phyloP scores from a whole-genome alignment of 345 rosid species.

The Hypericum androsaemum region DNA sequence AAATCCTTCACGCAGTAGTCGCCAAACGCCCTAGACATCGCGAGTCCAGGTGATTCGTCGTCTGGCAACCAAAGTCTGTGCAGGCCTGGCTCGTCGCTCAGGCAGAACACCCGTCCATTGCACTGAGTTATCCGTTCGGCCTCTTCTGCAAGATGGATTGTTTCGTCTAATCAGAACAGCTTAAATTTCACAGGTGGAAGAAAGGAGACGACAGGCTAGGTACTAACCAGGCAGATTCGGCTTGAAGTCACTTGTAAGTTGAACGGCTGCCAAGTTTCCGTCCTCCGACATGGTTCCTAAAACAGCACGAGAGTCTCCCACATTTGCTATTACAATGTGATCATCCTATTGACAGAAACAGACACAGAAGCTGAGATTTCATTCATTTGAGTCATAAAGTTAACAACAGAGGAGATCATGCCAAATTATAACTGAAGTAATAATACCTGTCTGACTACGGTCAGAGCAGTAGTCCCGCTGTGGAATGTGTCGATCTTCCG shows the following conservation, averaged over 20 bases:
- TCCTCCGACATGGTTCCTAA: slow-evolving; percentile 68
- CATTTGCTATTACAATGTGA: slow-evolving; percentile 51
- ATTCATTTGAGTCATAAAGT: slow-evolving; percentile 1
- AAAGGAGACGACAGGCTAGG: neutral
- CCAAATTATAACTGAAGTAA: neutral
- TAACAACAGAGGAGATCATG: neutral
- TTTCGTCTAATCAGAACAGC: neutral
- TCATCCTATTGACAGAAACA: slow-evolving; percentile 48
- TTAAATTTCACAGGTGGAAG: neutral
- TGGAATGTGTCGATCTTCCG: slow-evolving; percentile 60
- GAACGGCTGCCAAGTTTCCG: slow-evolving; percentile 59
- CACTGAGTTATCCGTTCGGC: slow-evolving; percentile 59
- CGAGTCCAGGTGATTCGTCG: slow-evolving; percentile 70
- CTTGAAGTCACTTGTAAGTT: slow-evolving; percentile 82
- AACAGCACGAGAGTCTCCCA: slow-evolving; percentile 93
- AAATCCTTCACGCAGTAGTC: slow-evolving; percentile 76
- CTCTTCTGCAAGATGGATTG: slow-evolving; percentile 50
- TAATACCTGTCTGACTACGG: slow-evolving; percentile 66
- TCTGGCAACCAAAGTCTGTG: slow-evolving; percentile 88
- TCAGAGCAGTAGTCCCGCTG: slow-evolving; percentile 83
- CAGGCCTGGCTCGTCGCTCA: slow-evolving; percentile 79
- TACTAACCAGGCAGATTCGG: slow-evolving; percentile 79
- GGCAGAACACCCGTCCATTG: slow-evolving; percentile 67
- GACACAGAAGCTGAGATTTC: slow-evolving; percentile 2
- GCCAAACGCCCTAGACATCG: slow-evolving; percentile 97